Evolutionary conservation across 148 eudicot species (phyloP).

Genomic region (Polygonum maritimum): DNA sequence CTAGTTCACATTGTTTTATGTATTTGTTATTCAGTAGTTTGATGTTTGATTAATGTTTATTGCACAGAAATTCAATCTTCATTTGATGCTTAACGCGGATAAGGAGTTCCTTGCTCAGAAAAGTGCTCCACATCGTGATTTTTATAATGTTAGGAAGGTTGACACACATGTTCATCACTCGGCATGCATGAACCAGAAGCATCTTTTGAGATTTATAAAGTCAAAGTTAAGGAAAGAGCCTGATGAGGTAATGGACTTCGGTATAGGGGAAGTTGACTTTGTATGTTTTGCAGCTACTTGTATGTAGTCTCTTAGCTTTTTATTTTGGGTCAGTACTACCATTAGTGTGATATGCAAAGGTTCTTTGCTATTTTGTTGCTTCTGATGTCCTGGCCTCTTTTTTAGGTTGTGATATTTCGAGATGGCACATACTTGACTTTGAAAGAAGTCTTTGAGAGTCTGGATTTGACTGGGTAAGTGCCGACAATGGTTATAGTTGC

Average conservation of each 20-base stretch:
- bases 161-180: slow-evolving; percentile 89
- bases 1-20: neutral
- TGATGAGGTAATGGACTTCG: slow-evolving; percentile 46
- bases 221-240: slow-evolving; percentile 70
- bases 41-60: slow-evolving; percentile 27
- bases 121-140: slow-evolving; percentile 80
- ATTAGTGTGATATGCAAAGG: neutral
- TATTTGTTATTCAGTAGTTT: slow-evolving; percentile 17
- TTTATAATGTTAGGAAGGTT: slow-evolving; percentile 74
- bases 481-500: neutral
- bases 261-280: neutral
- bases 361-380: neutral
- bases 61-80: slow-evolving; percentile 79
- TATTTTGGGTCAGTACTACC: neutral
- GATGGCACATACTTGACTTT: slow-evolving; percentile 96
- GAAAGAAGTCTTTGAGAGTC: slow-evolving; percentile 96
- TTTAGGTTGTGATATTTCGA: slow-evolving; percentile 94
- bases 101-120: slow-evolving; percentile 74
- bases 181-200: slow-evolving; percentile 90
- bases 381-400: neutral
- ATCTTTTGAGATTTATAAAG: slow-evolving; percentile 74
- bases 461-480: slow-evolving; percentile 91
- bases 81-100: slow-evolving; percentile 78
- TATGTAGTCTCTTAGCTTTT: neutral
- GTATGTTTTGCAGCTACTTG: neutral